Conservation (phyloP, 1,284 basidiomycete species). For the Sporisorium exsertum region DNA sequence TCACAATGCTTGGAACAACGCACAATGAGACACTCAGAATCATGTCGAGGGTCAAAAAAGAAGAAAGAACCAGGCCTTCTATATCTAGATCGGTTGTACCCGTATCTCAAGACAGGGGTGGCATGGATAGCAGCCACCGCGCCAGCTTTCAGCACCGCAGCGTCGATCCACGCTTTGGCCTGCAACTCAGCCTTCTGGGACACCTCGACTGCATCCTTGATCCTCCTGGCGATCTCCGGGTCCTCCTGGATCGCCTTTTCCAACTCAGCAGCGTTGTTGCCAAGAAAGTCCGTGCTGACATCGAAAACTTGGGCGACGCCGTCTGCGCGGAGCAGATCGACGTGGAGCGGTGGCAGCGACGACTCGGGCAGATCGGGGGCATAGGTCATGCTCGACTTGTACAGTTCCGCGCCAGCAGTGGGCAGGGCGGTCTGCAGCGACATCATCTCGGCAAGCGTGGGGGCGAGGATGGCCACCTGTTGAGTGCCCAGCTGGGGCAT, state of each 20-base stretch:
- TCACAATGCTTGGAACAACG: no score
- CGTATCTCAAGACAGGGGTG: slow-evolving; percentile 2
- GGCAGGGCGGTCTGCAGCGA: background rate
- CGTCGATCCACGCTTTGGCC: slow-evolving; percentile 31
- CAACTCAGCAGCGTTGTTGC: slow-evolving; percentile 19
- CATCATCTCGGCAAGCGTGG: slow-evolving; percentile 33
- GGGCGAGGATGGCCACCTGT: slow-evolving; percentile 37
- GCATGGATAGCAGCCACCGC: slow-evolving; percentile 6
- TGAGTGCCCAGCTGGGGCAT: slow-evolving; percentile 38
- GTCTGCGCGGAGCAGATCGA: slow-evolving; percentile 34
- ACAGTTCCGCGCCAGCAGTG: slow-evolving; percentile 9
- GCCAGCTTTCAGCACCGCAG: slow-evolving; percentile 21
- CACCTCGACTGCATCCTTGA: slow-evolving; percentile 38
- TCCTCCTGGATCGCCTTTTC: slow-evolving; percentile 21
- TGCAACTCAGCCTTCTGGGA: slow-evolving; percentile 31
- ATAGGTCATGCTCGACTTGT: slow-evolving; percentile 38
- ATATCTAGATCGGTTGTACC: no score
- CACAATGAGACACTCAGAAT: background rate
- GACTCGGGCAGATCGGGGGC: slow-evolving; percentile 18
- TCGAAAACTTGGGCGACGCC: slow-evolving; percentile 23
- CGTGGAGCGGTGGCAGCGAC: slow-evolving; percentile 17
- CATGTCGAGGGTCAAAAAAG: no score
- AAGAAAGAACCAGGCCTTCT: no score
- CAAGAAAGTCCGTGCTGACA: slow-evolving; percentile 22
- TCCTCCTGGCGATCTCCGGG: slow-evolving; percentile 28